Percentiles rank a stretch among this genome's conserved stretches.
Evolutionary conservation across 257 asterid genomes (phyloP).

Genomic region (Knoxia roxburghii): DNA sequence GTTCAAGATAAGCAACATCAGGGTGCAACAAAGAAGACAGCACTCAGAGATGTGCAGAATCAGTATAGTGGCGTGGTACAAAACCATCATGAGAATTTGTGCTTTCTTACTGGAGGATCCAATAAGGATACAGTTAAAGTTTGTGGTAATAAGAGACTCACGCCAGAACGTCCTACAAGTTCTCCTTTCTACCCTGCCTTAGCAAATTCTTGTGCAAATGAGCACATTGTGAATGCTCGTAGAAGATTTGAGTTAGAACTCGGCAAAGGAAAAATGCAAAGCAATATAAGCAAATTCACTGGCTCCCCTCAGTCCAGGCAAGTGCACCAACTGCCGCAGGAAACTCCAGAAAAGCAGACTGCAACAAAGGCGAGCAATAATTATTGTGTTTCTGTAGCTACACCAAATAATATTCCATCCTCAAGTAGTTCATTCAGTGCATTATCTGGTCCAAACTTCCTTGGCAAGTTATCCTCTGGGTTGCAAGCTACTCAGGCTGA

Average conservation of each 20-base stretch:
- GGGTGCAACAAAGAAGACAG: constrained; percentile 49
- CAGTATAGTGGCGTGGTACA: constrained; percentile 40
- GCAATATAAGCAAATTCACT: constrained; percentile 39
- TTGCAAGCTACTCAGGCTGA: constrained; percentile 32
- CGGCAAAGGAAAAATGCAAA: constrained; percentile 65
- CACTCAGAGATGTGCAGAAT: constrained; percentile 85
- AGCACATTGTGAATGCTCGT: constrained; percentile 74
- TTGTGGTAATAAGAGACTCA: constrained; percentile 68
- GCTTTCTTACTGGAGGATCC: constrained; percentile 40
- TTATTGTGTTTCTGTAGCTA: constrained; percentile 30
- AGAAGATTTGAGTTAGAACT: constrained; percentile 88
- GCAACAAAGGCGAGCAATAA: constrained; percentile 33
- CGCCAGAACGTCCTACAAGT: constrained; percentile 69
- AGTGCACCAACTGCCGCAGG: constrained; percentile 32
- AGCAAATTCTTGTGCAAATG: constrained; percentile 50
- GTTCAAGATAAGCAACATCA: constrained; percentile 51
- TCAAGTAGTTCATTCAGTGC: constrained; percentile 36
- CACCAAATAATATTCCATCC: constrained; percentile 32
- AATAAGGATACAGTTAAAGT: constrained; percentile 54
- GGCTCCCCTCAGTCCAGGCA: constrained; percentile 42
- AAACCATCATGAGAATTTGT: constrained; percentile 43
- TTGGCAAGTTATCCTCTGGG: constrained; percentile 39
- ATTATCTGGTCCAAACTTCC: constrained; percentile 42
- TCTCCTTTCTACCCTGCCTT: constrained; percentile 43
- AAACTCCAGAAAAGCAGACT: constrained; percentile 34